Evolutionary conservation across 768 basidiomycete species (phyloP), one percentile per base, ranked within the genome.

Genomic region (Porpolomopsis calyptriformis): DNA sequence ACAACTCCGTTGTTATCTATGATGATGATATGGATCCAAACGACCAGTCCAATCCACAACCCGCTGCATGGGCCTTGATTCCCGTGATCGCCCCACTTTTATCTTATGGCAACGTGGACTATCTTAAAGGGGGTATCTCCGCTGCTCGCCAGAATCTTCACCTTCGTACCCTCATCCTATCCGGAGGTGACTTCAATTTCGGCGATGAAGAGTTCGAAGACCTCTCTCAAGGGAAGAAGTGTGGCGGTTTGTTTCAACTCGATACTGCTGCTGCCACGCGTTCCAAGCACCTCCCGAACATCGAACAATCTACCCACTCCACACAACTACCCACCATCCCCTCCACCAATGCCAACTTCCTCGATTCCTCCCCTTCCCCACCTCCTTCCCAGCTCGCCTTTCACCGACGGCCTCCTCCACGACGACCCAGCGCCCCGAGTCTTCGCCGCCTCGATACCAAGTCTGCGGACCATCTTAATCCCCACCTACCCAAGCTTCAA

Each of bases 21-120:
- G 82, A 82, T 53, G 82, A 87, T 48, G 80, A 80, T 49, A 88
- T 88, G 71, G 80, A 84, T 58, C 66, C 71, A 45, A 74, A 72
- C 45, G 78, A 85, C 54, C 76, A n/a, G n/a, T n/a, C 70, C 45
- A 77, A 76, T 53, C 53, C 67, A 25, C 60, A 68, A 14, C 70
- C 75, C 46, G 76, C 78, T 25, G 73, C 85, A 1, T 89, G 86
- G 84, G 75, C 77, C 1, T 69, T 90, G 27, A 69, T 88, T 19
- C 70, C 74, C 22, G 70, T 86, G 35, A 60, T 90, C 4, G 57
- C 70, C 4, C 74, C 81, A 4, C 68, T 89, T 34, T 63, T 85
- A 22, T 62, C 58, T 41, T 66, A 68, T 41, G 78, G 77, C 51
- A 67, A 60, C 40, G 76, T 78, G 8, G 74, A 80, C 57, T 90